Evolutionary conservation across 2,329 filamentous ascomycete genomes (phyloP).

Genomic region (Ascochyta clinopodiicola): DNA sequence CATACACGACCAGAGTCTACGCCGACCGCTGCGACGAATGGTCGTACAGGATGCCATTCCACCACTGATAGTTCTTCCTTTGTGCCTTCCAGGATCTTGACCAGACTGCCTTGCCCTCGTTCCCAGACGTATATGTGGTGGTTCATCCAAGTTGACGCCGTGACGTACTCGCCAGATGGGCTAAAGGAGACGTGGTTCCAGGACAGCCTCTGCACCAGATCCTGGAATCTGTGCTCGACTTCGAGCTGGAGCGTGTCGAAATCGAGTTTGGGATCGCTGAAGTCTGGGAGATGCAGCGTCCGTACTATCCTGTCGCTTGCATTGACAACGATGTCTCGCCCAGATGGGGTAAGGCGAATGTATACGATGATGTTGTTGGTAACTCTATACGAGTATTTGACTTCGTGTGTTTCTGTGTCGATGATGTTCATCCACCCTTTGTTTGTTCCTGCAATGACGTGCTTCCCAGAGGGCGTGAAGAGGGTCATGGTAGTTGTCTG

Average conservation of each 20-base stretch:
- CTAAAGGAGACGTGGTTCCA: constrained; percentile 99
- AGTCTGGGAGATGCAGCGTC: constrained; percentile 86
- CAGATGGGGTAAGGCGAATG: constrained; percentile 81
- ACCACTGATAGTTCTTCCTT: constrained; percentile 96
- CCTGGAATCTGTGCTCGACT: constrained; percentile 97
- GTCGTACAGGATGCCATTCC: constrained; percentile 88
- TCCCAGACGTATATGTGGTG: constrained; percentile 99
- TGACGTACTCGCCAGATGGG: constrained; percentile 92
- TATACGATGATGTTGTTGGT: constrained; percentile 88
- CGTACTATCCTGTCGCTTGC: constrained; percentile 94
- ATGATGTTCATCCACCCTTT: constrained; percentile 98
- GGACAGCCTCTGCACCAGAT: constrained; percentile 90
- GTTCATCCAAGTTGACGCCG: constrained; percentile 96
- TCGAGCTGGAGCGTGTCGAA: constrained; percentile 86
- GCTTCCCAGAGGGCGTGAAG: constrained; percentile 83
- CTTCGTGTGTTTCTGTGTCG: constrained; percentile 77
- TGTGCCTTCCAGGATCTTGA: constrained; percentile 95
- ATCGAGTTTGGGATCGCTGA: constrained; percentile 68
- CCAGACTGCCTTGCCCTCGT: constrained; percentile 86
- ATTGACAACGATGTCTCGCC: constrained; percentile 88
- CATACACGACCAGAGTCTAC: constrained; percentile 93
- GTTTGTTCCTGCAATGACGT: constrained; percentile 90
- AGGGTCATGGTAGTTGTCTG: constrained; percentile 93
- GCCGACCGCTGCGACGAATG: constrained; percentile 88
- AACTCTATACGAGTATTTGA: constrained; percentile 88